Evolutionary conservation across 768 basidiomycete species (phyloP).

Genomic region (Mrakia frigida): DNA sequence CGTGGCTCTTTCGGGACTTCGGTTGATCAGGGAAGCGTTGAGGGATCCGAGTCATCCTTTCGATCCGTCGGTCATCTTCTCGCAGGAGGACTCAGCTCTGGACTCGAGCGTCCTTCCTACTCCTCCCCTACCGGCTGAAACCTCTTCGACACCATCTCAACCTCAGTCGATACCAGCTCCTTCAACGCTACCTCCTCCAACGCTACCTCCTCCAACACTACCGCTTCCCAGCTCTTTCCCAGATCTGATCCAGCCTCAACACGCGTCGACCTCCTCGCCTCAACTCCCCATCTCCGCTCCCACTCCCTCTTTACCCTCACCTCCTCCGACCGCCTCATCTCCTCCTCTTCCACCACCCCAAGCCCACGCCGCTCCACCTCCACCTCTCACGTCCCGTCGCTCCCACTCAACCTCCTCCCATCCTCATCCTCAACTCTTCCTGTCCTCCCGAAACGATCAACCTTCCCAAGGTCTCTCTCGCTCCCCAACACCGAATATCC

Average conservation of each 20-base stretch:
- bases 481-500: neutral
- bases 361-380: neutral
- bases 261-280: neutral
- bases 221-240: too few species aligned
- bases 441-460: neutral
- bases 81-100: neutral
- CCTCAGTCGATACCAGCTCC: neutral
- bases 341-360: neutral
- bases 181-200: neutral
- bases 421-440: neutral
- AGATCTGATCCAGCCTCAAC: neutral
- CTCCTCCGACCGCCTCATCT: neutral
- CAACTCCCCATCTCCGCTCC: neutral
- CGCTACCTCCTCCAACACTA: neutral
- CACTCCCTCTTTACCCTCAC: neutral
- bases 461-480: neutral
- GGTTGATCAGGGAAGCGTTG: constrained; percentile 13
- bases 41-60: constrained; percentile 14
- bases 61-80: neutral
- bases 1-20: constrained; percentile 1
- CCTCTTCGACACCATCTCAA: neutral
- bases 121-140: too few species aligned
- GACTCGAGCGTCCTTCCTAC: neutral
- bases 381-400: constrained; percentile 6
- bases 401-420: neutral